Percentiles rank a stretch among this genome's conserved stretches.
Evolutionary conservation across 352 stramenopile genomes (phyloP).

Genomic region (Globisporangium camurandrum): DNA sequence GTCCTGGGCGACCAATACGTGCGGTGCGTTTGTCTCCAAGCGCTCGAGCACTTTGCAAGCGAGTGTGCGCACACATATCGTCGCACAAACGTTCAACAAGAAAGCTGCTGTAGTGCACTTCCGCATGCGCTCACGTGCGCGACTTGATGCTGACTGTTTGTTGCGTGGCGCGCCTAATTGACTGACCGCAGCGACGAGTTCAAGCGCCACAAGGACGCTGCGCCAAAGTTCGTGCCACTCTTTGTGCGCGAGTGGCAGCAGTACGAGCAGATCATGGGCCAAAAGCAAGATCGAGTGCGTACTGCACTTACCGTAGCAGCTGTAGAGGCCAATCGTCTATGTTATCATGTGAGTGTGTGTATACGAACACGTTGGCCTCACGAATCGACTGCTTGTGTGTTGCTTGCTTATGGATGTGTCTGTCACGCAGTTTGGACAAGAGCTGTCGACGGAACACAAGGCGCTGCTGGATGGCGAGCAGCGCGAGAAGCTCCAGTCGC

Average conservation of each 20-base stretch:
- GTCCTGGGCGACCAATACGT: slow-evolving; percentile 81
- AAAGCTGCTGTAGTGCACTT: no score
- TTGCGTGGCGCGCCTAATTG: no score
- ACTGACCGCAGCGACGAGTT: slow-evolving; percentile 56
- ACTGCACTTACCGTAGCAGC: no score
- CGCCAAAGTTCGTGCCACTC: slow-evolving; percentile 63
- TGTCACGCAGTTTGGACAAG: slow-evolving; percentile 45
- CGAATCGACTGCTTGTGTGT: not conserved
- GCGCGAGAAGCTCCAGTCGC: slow-evolving; percentile 55
- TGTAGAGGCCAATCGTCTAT: no score
- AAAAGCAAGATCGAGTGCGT: slow-evolving; percentile 42
- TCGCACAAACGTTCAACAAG: no score
- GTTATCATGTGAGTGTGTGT: not conserved
- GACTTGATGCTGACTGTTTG: no score
- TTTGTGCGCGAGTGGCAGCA: slow-evolving; percentile 77
- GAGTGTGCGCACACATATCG: no score
- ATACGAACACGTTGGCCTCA: not conserved
- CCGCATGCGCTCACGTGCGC: not conserved
- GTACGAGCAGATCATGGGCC: slow-evolving; percentile 46
- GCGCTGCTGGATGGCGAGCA: slow-evolving; percentile 58
- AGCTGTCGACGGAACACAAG: slow-evolving; percentile 52
- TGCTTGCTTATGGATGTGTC: not conserved
- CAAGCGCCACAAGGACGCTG: slow-evolving; percentile 71
- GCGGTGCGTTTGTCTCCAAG: slow-evolving; percentile 27
- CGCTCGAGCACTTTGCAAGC: no score